A percentile compares a stretch with the other conserved stretches of the same genome.
These are phyloP conservation scores for Adansonia digitata DNA, from an alignment of 345 rosid species.

Conservation along the genomic window DNA sequence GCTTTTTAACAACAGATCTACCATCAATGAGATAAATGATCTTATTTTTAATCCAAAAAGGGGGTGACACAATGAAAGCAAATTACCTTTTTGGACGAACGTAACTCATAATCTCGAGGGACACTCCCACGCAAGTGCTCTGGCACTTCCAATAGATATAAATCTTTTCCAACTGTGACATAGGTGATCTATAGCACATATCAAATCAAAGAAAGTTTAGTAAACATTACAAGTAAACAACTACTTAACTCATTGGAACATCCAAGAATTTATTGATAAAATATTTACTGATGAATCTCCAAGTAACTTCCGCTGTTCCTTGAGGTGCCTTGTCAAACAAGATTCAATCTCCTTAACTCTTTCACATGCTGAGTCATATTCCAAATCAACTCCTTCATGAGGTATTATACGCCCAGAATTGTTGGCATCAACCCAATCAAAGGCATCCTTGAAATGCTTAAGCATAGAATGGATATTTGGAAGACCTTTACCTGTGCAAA, in stretches of 20 bases:
- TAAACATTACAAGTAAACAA: slow-evolving; percentile 18
- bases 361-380: slow-evolving; percentile 73
- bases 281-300: slow-evolving; percentile 72
- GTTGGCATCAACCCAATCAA: slow-evolving; percentile 93
- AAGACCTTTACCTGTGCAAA: slow-evolving; percentile 58
- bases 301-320: slow-evolving; percentile 79
- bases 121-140: slow-evolving; percentile 66
- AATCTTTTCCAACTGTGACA: slow-evolving; percentile 91
- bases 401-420: slow-evolving; percentile 86
- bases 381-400: slow-evolving; percentile 71
- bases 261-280: slow-evolving; percentile 10
- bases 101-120: slow-evolving; percentile 82
- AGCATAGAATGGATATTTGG: slow-evolving; percentile 53
- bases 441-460: slow-evolving; percentile 78
- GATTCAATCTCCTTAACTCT: slow-evolving; percentile 52
- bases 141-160: slow-evolving; percentile 81
- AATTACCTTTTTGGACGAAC: slow-evolving; percentile 88
- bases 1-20: neutral
- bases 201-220: slow-evolving; percentile 14
- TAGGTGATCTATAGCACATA: slow-evolving; percentile 57
- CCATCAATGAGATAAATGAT: neutral
- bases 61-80: neutral
- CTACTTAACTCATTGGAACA: slow-evolving; percentile 5
- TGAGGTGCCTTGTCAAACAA: slow-evolving; percentile 63
- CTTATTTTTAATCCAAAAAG: neutral